Evolutionary conservation across 345 rosid species (phyloP).

Genomic region (Acer saccharum): DNA sequence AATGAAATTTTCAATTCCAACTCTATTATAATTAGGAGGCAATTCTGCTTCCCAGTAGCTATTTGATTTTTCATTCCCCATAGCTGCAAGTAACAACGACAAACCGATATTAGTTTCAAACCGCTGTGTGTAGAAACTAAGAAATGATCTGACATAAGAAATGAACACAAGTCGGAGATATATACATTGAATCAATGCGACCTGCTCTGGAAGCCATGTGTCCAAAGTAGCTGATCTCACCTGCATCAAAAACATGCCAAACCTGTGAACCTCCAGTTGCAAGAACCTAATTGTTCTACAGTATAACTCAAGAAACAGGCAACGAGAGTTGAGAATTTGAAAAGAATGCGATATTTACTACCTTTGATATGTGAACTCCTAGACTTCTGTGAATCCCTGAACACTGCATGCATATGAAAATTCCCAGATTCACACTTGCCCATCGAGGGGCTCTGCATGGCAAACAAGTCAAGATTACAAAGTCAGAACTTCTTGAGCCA

Average conservation of each 20-base stretch:
- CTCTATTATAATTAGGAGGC: conserved; percentile 75
- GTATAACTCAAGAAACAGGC: neutral
- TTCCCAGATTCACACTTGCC: conserved; percentile 98
- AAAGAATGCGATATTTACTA: conserved; percentile 21
- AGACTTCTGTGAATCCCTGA: conserved; percentile 93
- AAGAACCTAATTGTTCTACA: neutral
- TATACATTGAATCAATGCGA: conserved; percentile 73
- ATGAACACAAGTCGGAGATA: neutral
- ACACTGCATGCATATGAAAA: conserved; percentile 97
- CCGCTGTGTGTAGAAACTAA: conserved; percentile 3
- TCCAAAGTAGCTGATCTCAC: conserved; percentile 93
- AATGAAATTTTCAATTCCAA: conserved; percentile 72
- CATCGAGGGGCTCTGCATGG: conserved; percentile 80
- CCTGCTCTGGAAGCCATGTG: conserved; percentile 99
- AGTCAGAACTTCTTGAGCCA: conserved; percentile 8
- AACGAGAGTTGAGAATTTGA: neutral
- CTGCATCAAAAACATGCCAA: conserved; percentile 34
- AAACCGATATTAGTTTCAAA: conserved; percentile 16
- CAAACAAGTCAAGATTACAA: conserved; percentile 27
- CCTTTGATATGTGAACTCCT: conserved; percentile 98
- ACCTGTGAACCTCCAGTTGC: neutral
- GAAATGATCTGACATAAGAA: neutral
- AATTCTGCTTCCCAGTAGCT: conserved; percentile 93
- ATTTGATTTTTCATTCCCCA: conserved; percentile 83
- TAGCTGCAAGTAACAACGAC: conserved; percentile 44